These are phyloP conservation scores for Boechera retrofracta DNA, from an alignment of 345 rosid species.

Conservation along the genomic window DNA sequence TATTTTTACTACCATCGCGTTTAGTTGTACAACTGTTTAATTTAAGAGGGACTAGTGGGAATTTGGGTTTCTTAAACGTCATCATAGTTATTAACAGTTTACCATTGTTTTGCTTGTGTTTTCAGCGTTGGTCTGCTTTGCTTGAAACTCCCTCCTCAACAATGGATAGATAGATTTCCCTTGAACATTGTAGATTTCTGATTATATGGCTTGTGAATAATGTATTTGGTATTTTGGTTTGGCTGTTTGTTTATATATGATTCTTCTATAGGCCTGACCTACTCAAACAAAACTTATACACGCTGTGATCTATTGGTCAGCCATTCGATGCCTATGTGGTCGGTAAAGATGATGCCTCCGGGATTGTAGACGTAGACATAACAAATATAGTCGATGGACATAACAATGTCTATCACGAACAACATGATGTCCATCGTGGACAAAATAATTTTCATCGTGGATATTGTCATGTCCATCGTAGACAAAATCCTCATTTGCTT, in stretches of 20 bases:
- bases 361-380: conserved; percentile 51
- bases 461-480: no score
- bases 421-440: no score
- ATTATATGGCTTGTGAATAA: neutral
- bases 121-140: no score
- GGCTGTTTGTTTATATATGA: neutral
- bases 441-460: no score
- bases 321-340: conserved; percentile 90
- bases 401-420: no score
- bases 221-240: neutral
- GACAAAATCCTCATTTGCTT: no score
- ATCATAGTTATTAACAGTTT: no score
- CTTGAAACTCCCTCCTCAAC: no score
- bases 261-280: neutral
- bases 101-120: no score
- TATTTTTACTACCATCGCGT: neutral
- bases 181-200: neutral
- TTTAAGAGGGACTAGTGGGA: neutral
- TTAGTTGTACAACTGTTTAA: neutral
- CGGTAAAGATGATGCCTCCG: conserved; percentile 90
- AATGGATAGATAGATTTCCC: no score
- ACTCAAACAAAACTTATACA: neutral
- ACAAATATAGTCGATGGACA: no score
- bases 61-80: no score
- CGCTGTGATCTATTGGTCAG: conserved; percentile 45